Base-by-base conservation (phyloP, 148 eudicot species). In the Vaccinium myrtillus region DNA sequence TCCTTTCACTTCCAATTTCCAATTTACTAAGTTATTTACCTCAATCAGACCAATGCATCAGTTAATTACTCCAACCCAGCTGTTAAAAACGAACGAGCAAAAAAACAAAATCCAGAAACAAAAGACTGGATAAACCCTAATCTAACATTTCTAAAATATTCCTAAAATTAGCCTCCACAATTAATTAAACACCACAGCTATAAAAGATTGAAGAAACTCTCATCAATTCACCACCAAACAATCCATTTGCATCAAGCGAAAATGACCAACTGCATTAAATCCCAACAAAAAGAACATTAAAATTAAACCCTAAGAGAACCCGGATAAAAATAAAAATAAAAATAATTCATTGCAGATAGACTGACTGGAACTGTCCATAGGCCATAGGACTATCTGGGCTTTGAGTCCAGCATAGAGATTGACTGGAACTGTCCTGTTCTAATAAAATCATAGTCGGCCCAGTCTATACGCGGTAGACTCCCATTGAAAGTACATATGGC, bases 41-140 rank as follows among this genome's bases (percentile, higher is more conserved):
- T 48, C 2, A 67, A 67, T 67, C 30, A 10, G 23, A 67, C 32
- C 53, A 81, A 65, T 65, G 83, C 83, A 49, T 23, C 75, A 14
- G 43, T 25, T 30, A 32, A 32, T 32, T 13, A 73, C 79, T 39
- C 8, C 23, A 73, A 53, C 69, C 78, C 67, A 82, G 51, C 65
- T 30, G 75, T 8, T 4, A 82, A 51, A 71, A 54, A 74, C 36
- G 11, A n/a, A 74, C 36, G 53, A 73, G 54, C 18, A 8, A 8
- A 48, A 32, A 16, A 73, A 55, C 67, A 76, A 78, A 21, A 51
- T 65, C 51, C 69, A 46, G 12, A 80, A 71, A n/a, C 83, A 71
- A 77, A 48, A 75, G 61, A 23, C 39, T 18, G 73, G 70, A 75
- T 85, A 90, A 90, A 91, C 91, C 93, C 92, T 90, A 90, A 73